These are phyloP conservation scores for Vanilla planifolia DNA, from an alignment of 106 monocot species.

Conservation along the genomic window DNA sequence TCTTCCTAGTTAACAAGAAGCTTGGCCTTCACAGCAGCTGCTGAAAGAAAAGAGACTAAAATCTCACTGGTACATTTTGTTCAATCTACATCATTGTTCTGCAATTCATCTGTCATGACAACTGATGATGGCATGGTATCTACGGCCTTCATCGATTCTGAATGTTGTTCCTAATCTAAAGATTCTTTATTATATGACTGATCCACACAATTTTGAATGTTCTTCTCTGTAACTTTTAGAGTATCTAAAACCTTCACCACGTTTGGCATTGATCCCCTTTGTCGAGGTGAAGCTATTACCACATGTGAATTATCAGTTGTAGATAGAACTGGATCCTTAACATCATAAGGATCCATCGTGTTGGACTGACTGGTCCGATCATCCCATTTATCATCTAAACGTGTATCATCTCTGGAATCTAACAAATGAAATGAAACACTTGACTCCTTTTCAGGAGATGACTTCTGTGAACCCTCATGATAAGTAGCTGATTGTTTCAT, in stretches of 20 bases:
- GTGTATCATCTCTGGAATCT: conserved; percentile 2
- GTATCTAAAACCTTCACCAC: conserved; percentile 11
- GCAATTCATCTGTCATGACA: conserved; percentile 19
- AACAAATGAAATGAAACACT: conserved; percentile 1
- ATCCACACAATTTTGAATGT: conserved; percentile 14
- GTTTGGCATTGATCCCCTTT: conserved; percentile 6
- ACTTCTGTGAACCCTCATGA: conserved; percentile 9
- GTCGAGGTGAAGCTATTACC: conserved; percentile 6
- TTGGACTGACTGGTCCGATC: conserved; percentile 2
- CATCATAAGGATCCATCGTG: conserved; percentile 18
- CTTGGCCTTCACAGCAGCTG: no score
- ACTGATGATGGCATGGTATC: conserved; percentile 6
- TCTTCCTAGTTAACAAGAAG: no score
- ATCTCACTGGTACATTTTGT: no score
- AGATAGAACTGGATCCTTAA: conserved; percentile 4
- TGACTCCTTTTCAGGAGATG: conserved; percentile 11
- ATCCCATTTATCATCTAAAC: no score
- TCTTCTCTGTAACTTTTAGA: conserved; percentile 8
- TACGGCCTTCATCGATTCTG: conserved; percentile 3
- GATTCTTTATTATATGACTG: conserved; percentile 8
- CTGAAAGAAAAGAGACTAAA: no score
- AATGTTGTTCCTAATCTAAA: conserved; percentile 11
- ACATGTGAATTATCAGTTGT: conserved; percentile 8
- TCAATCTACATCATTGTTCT: no score
- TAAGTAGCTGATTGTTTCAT: conserved; percentile 12